Percentiles rank a stretch among this genome's conserved stretches.
phyloP scores from a whole-genome alignment of 1,139 yeast genomes.

The Candida sanyaensis region DNA sequence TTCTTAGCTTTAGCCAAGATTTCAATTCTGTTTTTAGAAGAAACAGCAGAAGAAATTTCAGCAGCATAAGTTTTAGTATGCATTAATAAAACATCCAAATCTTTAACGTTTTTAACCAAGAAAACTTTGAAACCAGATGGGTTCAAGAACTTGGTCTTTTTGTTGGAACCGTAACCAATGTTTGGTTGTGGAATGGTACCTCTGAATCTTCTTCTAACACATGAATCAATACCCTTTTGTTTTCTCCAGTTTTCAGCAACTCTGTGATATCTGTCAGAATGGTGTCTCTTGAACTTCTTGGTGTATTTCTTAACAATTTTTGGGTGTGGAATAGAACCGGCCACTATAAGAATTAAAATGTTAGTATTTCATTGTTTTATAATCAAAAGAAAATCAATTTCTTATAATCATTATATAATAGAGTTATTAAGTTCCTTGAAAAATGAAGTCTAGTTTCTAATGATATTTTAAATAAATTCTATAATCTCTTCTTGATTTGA shows the following conservation, averaged over 20 bases:
- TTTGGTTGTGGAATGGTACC: constrained; percentile 99
- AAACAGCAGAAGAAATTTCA: constrained; percentile 98
- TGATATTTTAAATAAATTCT: too few species aligned
- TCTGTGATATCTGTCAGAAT: constrained; percentile 99
- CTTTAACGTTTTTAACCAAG: constrained; percentile 89
- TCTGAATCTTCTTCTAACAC: constrained; percentile 99
- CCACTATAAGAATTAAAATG: constrained; percentile 49
- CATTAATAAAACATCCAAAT: constrained; percentile 92
- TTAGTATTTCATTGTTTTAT: not conserved
- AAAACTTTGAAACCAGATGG: constrained; percentile 99
- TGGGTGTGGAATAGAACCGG: constrained; percentile 98
- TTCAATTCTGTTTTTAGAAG: constrained; percentile 97
- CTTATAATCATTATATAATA: too few species aligned
- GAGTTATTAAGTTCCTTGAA: too few species aligned
- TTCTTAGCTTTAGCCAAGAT: constrained; percentile 97
- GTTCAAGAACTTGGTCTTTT: constrained; percentile 92
- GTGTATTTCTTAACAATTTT: constrained; percentile 99
- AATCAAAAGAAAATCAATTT: not conserved
- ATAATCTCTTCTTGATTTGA: too few species aligned
- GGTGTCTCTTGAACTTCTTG: constrained; percentile 99
- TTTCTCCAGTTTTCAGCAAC: constrained; percentile 99
- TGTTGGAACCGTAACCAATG: constrained; percentile 99
- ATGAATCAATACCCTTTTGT: constrained; percentile 99
- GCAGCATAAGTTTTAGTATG: constrained; percentile 99
- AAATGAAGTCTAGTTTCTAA: too few species aligned